Conservation (phyloP, 23 red algal species). For the Cyanidiococcus yangmingshanensis region DNA sequence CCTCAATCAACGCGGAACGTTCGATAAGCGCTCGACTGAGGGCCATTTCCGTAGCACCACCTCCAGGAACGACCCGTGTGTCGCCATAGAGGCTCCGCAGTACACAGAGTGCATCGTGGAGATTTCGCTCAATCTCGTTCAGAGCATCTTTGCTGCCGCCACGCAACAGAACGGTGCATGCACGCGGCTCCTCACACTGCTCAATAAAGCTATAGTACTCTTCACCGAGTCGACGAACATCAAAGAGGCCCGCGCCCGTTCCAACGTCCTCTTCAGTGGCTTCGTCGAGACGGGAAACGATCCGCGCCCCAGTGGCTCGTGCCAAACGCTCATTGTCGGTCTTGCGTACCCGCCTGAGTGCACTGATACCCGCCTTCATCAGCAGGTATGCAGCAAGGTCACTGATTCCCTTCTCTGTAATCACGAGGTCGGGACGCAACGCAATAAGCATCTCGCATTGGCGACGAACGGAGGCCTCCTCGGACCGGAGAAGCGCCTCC, state of each 20-base stretch:
- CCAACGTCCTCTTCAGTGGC: slow-evolving; percentile 64
- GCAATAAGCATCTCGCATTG: slow-evolving; percentile 39
- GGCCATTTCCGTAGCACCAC: slow-evolving; percentile 94
- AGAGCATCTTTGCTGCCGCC: slow-evolving; percentile 91
- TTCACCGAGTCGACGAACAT: slow-evolving; percentile 89
- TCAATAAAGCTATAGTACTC: slow-evolving; percentile 96
- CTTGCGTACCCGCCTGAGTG: slow-evolving; percentile 73
- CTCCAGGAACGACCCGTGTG: slow-evolving; percentile 77
- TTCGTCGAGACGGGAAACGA: slow-evolving; percentile 87
- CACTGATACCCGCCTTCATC: slow-evolving; percentile 46
- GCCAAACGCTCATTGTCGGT: slow-evolving; percentile 82
- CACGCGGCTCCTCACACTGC: slow-evolving; percentile 57
- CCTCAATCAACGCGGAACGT: slow-evolving; percentile 68
- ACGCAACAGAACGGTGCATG: slow-evolving; percentile 84
- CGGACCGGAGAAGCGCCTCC: slow-evolving; percentile 51
- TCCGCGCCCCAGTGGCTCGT: slow-evolving; percentile 59
- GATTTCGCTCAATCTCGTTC: slow-evolving; percentile 96
- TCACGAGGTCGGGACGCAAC: slow-evolving; percentile 76
- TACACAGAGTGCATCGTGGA: slow-evolving; percentile 85
- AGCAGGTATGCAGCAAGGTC: slow-evolving; percentile 86
- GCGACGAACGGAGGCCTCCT: slow-evolving; percentile 68
- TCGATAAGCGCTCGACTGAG: slow-evolving; percentile 51
- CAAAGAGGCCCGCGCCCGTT: slow-evolving; percentile 80
- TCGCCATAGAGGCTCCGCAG: slow-evolving; percentile 62
- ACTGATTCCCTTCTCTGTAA: slow-evolving; percentile 92